Base-by-base conservation (phyloP, 2,329 filamentous ascomycete species). In the Clonostachys solani region DNA sequence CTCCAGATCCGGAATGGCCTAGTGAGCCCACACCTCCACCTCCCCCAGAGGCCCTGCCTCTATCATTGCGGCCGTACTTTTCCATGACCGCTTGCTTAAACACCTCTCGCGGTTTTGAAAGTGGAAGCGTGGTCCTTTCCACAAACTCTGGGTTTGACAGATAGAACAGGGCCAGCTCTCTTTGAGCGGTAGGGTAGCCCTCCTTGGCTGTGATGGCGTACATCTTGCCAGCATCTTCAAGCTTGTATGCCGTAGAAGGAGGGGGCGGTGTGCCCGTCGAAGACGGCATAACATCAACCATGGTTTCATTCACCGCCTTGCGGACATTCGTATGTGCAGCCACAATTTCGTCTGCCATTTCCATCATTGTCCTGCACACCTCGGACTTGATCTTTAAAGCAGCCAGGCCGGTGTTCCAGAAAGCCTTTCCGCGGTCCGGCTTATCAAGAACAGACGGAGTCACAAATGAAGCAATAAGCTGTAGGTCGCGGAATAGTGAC, bases 151-250 rank as follows among this genome's bases (percentile, higher is more conserved):
- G 92, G 56, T 95, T 87, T 1, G 90, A 94, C 37, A 99, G 80
- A 63, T 96, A 97, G 58, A 97, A 87, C 52, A 96, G 87, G 2
- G 89, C 94, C 15, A 99, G 78, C 68, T 99, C 94, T 44, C 94
- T 84, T 69, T 97, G 92, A 6, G 92, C 92, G 12, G 89, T 87
- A 0, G 91, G 79, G 42, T 64, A 65, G 37, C 92, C 92, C 67
- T 99, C 94, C 63, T 92, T 94, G 15, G 94, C 94, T 2, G 92
- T 92, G 61, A 96, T 94, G 52, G 89, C 87, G 76, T 89, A 90
- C 84, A 97, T 94, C 55, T 80, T 83, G 4, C 88, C 92, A 1
- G 91, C 92, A 61, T 96, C 90, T 40, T 83, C 77, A 61, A 94
- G 81, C 48, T 79, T 83, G 65, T 89, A 85, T 42, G 83, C 79